Percentiles rank a stretch among this genome's conserved stretches.
phyloP scores from a whole-genome alignment of 805 yeast species.

The Candida railenensis region DNA sequence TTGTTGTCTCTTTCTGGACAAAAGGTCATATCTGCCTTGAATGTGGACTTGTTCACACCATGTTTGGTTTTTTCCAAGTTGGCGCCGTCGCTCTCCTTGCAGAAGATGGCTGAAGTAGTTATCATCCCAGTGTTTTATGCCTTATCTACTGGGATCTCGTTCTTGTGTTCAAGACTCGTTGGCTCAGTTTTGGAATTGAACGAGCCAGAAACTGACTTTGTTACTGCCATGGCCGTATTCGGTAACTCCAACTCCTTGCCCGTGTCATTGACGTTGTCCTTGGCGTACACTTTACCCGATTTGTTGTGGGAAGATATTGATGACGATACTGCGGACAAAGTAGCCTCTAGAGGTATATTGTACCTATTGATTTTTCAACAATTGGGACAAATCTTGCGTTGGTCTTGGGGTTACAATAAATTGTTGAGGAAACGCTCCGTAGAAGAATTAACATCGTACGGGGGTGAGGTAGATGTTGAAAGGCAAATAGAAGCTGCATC shows the following conservation, averaged over 20 bases:
- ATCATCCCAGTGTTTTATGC: constrained; percentile 83
- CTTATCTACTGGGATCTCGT: constrained; percentile 79
- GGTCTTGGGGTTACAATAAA: constrained; percentile 87
- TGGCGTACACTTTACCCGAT: constrained; percentile 73
- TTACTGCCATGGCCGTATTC: constrained; percentile 95
- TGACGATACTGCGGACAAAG: constrained; percentile 63
- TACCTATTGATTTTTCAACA: constrained; percentile 77
- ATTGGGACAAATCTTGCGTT: constrained; percentile 76
- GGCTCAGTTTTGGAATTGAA: constrained; percentile 57
- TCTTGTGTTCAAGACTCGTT: constrained; percentile 55
- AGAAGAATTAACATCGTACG: constrained; percentile 30
- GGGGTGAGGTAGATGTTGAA: constrained; percentile 7
- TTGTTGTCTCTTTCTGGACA: constrained; percentile 72
- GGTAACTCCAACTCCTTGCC: constrained; percentile 96
- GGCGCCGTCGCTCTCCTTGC: constrained; percentile 63
- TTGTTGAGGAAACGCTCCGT: constrained; percentile 53
- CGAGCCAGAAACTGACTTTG: constrained; percentile 80
- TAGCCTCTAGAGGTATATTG: constrained; percentile 76
- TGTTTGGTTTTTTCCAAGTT: constrained; percentile 87
- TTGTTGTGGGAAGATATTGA: constrained; percentile 72
- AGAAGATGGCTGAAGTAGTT: constrained; percentile 76
- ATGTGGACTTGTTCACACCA: constrained; percentile 93
- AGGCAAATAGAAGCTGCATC: background rate
- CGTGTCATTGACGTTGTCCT: constrained; percentile 80
- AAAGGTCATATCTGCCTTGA: constrained; percentile 69